Base-by-base conservation (phyloP, 2,329 filamentous ascomycete species). In the Pseudomassariella vexata region DNA sequence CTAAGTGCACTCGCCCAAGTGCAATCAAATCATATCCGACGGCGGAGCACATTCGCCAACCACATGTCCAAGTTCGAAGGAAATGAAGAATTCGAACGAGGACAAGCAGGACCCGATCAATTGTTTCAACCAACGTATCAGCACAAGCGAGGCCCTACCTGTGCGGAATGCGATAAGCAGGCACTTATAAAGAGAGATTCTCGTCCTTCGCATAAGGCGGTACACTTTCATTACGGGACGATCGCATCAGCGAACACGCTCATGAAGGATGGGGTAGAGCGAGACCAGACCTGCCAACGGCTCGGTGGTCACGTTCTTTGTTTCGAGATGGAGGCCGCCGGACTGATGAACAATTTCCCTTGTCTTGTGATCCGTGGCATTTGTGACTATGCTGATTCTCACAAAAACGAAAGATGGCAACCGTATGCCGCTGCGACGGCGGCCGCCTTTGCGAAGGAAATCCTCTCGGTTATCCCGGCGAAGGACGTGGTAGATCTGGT, bases 361-460 rank as follows among this genome's bases (percentile, higher is more conserved):
- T 36, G 34, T 16, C 28, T 37, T 5, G 25, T 37, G 0, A 20
- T 33, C 23, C 30, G 35, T 5, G 35, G 55, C 2, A 52, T 59
- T 15, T 53, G 50, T 20, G 44, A 57, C 26, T 57, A 58, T 19
- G 28, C 47, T 1, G 53, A 58, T 19, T 32, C 44, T 2, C 46
- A 55, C 20, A 53, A 50, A 28, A 44, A 48, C 20, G 17, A 41
- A 2, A 11, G 9, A 2, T 54, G 49, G 49, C 49, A 50, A 16
- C 34, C 29, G 2, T 52, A 45, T 21, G 47, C 49, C 8, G 49
- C 49, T 2, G 38, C 41, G 35, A 25, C 34, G 9, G 49, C 50
- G 12, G 50, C 47, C 6, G 44, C 49, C 2, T 52, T 46, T 19
- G 40, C 46, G 39, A 47, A 44, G 12, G 40, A 45, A 14, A 34